Percentiles rank a stretch among this genome's conserved stretches.
These are phyloP conservation scores for Emmonsia crescens DNA, from an alignment of 2,329 filamentous ascomycete species.

Conservation along the genomic window DNA sequence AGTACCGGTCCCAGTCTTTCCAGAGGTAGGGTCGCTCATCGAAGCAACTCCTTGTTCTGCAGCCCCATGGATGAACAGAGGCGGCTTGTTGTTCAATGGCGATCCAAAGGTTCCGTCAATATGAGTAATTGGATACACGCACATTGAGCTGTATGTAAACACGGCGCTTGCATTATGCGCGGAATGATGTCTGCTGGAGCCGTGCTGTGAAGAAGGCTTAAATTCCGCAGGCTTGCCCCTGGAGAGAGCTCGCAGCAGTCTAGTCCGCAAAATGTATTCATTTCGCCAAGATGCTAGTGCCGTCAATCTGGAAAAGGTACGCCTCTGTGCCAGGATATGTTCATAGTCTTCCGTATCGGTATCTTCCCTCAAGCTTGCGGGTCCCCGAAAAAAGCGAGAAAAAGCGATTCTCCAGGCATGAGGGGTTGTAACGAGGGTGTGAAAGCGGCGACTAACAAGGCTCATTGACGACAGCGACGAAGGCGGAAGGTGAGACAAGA, in stretches of 20 bases:
- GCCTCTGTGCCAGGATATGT: constrained; percentile 57
- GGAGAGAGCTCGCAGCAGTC: constrained; percentile 67
- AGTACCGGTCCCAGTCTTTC: constrained; percentile 57
- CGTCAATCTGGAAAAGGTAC: constrained; percentile 73
- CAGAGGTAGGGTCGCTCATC: constrained; percentile 62
- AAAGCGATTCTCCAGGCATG: constrained; percentile 94
- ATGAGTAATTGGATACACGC: constrained; percentile 67
- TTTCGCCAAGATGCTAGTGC: constrained; percentile 85
- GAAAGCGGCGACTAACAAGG: constrained; percentile 78
- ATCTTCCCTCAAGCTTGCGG: constrained; percentile 44
- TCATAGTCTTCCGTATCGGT: constrained; percentile 41
- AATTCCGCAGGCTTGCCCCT: constrained; percentile 61
- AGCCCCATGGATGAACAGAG: constrained; percentile 72
- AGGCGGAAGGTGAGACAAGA: constrained; percentile 80
- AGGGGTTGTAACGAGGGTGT: constrained; percentile 74
- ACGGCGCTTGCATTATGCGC: constrained; percentile 61
- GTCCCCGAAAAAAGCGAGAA: constrained; percentile 76
- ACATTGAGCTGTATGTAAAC: constrained; percentile 74
- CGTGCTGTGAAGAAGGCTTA: constrained; percentile 43
- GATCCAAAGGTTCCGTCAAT: constrained; percentile 67
- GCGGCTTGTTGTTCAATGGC: constrained; percentile 56
- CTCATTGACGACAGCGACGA: constrained; percentile 72
- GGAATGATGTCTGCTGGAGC: constrained; percentile 42
- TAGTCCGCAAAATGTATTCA: constrained; percentile 83
- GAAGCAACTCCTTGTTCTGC: constrained; percentile 69